Conservation (phyloP, 441 rosid genomes). For the Bruguiera hainesii region DNA sequence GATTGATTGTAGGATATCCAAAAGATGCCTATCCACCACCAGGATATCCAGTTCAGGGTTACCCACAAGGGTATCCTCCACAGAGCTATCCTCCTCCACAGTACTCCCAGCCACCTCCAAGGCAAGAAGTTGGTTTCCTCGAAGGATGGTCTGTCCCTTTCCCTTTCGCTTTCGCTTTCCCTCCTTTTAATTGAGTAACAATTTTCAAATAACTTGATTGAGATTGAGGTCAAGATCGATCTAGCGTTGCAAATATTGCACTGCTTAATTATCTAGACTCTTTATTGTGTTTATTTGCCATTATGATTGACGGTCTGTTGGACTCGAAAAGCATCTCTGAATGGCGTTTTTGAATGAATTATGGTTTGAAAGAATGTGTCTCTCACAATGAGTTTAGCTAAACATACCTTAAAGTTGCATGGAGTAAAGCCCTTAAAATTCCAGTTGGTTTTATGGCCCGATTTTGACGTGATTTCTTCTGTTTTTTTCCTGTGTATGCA, state of each 20-base stretch:
- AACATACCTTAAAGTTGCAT: no score
- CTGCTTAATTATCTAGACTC: no score
- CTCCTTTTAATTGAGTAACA: background rate
- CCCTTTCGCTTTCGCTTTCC: background rate
- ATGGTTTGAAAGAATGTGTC: no score
- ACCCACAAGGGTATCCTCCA: slow-evolving; percentile 53
- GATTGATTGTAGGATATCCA: slow-evolving; percentile 39
- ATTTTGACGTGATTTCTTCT: background rate
- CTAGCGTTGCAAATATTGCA: no score
- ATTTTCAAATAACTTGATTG: background rate
- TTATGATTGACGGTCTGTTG: no score
- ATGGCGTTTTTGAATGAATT: no score
- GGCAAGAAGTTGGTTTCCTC: slow-evolving; percentile 44
- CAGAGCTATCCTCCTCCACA: slow-evolving; percentile 52
- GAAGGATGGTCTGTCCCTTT: slow-evolving; percentile 57
- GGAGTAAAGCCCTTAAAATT: no score
- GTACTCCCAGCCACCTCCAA: slow-evolving; percentile 45
- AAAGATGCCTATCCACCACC: slow-evolving; percentile 76
- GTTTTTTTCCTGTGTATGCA: slow-evolving; percentile 23
- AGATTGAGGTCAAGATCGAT: background rate
- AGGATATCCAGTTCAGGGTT: slow-evolving; percentile 62
- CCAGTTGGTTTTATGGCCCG: background rate
- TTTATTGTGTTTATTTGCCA: no score
- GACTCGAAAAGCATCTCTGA: no score
- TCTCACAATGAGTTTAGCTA: no score